Evolutionary conservation across 306 rosid genomes (phyloP).

Genomic region (Trichosanthes truncata): DNA sequence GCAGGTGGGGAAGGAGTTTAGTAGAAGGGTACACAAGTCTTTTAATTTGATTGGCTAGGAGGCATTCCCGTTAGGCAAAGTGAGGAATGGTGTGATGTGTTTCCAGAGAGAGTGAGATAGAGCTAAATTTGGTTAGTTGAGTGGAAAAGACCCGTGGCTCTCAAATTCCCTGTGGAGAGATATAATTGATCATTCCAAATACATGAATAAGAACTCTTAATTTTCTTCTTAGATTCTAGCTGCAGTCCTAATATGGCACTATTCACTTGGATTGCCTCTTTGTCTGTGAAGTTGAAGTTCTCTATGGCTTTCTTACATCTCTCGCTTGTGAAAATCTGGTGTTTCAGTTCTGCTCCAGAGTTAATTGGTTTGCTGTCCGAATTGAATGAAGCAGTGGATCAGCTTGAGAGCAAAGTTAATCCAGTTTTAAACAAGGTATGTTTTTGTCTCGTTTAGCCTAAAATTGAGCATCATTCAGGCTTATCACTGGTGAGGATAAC

Average conservation of each 20-base stretch:
- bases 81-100: background rate
- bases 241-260: background rate
- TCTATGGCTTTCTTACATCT: background rate
- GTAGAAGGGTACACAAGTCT: background rate
- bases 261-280: background rate
- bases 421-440: conserved; percentile 70
- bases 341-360: conserved; percentile 78
- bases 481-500: conserved; percentile 17
- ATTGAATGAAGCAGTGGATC: conserved; percentile 55
- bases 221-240: background rate
- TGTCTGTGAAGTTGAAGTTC: background rate
- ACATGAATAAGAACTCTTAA: background rate
- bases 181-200: background rate
- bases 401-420: conserved; percentile 52
- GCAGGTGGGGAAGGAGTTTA: background rate
- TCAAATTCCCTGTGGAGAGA: background rate
- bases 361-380: conserved; percentile 69
- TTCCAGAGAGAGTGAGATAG: background rate
- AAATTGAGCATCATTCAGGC: conserved; percentile 5
- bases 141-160: background rate
- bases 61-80: background rate
- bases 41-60: background rate
- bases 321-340: conserved; percentile 8
- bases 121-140: background rate
- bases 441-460: background rate